Conservation (phyloP, 805 yeast species). For the Starmerella bombi region DNA sequence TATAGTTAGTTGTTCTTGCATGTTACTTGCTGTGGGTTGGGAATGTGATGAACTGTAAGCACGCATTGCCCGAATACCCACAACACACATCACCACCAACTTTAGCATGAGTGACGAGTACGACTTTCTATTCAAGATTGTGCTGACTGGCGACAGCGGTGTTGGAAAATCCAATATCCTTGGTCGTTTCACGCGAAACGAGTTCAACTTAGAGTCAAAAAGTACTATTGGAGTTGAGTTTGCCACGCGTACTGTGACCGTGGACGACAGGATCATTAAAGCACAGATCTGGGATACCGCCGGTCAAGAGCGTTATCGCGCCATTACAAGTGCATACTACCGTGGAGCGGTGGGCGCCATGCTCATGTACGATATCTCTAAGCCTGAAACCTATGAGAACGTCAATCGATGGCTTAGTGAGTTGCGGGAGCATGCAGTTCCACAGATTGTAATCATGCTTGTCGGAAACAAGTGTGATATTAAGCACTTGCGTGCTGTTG, state of each 20-base stretch:
- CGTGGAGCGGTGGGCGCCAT: constrained; percentile 98
- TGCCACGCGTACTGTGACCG: constrained; percentile 87
- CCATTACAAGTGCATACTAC: constrained; percentile 92
- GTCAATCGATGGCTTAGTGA: constrained; percentile 88
- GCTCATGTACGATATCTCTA: constrained; percentile 88
- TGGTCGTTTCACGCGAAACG: constrained; percentile 89
- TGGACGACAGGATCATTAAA: constrained; percentile 92
- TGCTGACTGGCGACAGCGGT: constrained; percentile 91
- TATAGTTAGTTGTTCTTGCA: too few species aligned
- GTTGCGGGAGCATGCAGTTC: constrained; percentile 91
- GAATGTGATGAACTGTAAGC: too few species aligned
- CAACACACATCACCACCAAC: too few species aligned
- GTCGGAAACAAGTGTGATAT: constrained; percentile 96
- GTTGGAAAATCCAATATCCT: constrained; percentile 92
- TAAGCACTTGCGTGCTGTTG: constrained; percentile 87
- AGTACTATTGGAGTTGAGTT: constrained; percentile 97
- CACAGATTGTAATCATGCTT: constrained; percentile 87
- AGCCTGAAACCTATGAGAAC: constrained; percentile 81
- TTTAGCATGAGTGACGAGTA: constrained; percentile 56
- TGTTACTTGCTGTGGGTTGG: too few species aligned
- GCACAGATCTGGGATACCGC: constrained; percentile 99
- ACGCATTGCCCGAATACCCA: too few species aligned
- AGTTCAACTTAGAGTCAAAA: constrained; percentile 84
- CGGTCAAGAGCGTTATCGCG: constrained; percentile 96
- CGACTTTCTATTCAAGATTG: constrained; percentile 86